A percentile compares a stretch with the other conserved stretches of the same genome.
Evolutionary conservation across 345 rosid species (phyloP).

Genomic region (Gynandropsis gynandra): DNA sequence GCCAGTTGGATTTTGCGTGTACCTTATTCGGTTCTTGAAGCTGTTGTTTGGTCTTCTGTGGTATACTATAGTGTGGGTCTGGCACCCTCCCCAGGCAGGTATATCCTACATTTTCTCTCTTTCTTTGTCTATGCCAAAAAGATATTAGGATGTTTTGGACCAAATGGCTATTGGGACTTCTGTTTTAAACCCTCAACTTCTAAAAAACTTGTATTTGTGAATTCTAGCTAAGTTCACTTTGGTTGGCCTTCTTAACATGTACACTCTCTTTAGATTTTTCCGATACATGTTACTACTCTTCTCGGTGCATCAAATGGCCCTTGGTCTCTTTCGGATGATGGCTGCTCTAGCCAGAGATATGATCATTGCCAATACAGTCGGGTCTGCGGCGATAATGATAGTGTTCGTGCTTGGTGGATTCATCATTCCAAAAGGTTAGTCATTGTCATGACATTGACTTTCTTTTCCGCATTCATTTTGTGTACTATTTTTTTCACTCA

Average conservation of each 20-base stretch:
- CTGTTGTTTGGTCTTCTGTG: constrained; percentile 77
- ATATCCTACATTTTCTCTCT: neutral
- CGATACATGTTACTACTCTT: constrained; percentile 70
- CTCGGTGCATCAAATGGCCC: constrained; percentile 83
- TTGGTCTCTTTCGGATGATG: constrained; percentile 75
- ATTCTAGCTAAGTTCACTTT: constrained; percentile 7
- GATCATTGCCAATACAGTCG: constrained; percentile 84
- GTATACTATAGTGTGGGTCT: constrained; percentile 81
- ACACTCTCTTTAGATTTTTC: constrained; percentile 52
- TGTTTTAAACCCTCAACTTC: neutral
- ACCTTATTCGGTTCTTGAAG: constrained; percentile 79
- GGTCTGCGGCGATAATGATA: constrained; percentile 54
- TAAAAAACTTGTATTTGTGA: no score
- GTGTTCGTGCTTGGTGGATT: constrained; percentile 84
- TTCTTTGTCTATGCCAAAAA: neutral
- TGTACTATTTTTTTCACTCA: neutral
- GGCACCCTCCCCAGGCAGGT: constrained; percentile 73
- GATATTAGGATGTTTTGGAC: neutral
- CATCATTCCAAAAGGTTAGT: constrained; percentile 67
- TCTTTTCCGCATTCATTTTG: neutral
- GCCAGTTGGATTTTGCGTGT: constrained; percentile 76
- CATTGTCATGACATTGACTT: neutral
- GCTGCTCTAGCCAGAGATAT: constrained; percentile 76
- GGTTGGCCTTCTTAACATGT: neutral
- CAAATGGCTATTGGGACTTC: neutral